These are phyloP conservation scores for Rhizopogon vinicolor DNA, from an alignment of 768 basidiomycete species.

Conservation along the genomic window DNA sequence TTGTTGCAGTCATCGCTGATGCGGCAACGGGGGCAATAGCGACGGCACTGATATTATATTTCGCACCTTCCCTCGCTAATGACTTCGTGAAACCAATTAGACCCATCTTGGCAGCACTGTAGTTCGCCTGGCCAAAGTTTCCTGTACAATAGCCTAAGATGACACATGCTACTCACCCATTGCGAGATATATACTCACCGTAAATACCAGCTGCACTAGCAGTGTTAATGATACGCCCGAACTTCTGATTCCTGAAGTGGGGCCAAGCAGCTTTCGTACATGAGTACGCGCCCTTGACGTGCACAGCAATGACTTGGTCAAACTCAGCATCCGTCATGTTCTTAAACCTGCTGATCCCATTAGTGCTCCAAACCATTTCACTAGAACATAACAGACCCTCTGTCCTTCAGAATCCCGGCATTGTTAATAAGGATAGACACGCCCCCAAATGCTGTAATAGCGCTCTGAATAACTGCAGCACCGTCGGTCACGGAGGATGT, in stretches of 20 bases:
- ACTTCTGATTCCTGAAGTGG: slow-evolving; percentile 90
- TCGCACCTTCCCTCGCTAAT: slow-evolving; percentile 86
- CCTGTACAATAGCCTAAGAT: slow-evolving; percentile 36
- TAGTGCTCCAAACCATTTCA: background rate
- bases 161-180: background rate
- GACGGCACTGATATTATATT: slow-evolving; percentile 82
- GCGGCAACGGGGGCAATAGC: slow-evolving; percentile 97
- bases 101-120: slow-evolving; percentile 97
- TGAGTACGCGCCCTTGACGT: slow-evolving; percentile 89
- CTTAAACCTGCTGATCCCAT: slow-evolving; percentile 62
- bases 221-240: slow-evolving; percentile 93
- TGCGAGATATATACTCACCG: slow-evolving; percentile 40
- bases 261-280: slow-evolving; percentile 97
- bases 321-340: slow-evolving; percentile 96
- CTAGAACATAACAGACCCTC: slow-evolving; percentile 43
- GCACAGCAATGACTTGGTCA: slow-evolving; percentile 85
- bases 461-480: slow-evolving; percentile 78
- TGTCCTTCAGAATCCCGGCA: slow-evolving; percentile 85
- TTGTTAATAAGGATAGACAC: slow-evolving; percentile 94
- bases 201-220: slow-evolving; percentile 92
- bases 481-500: slow-evolving; percentile 87
- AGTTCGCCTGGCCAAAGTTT: slow-evolving; percentile 97
- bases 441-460: slow-evolving; percentile 78
- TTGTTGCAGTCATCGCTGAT: slow-evolving; percentile 91
- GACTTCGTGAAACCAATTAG: slow-evolving; percentile 91